These are phyloP conservation scores for Nemania sp. DNA, from an alignment of 2,329 filamentous ascomycete species.

Conservation along the genomic window DNA sequence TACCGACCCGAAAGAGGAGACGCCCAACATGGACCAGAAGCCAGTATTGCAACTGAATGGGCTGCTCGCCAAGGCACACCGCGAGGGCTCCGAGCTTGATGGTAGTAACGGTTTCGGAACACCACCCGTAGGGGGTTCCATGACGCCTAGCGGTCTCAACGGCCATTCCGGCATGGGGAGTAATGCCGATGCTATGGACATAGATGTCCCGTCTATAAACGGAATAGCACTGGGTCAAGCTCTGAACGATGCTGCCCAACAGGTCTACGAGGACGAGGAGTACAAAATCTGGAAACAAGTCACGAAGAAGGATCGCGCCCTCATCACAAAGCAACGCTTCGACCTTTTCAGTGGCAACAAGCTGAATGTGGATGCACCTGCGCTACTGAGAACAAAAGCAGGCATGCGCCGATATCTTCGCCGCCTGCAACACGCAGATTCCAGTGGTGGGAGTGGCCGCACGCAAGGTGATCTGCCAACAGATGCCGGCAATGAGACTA, in stretches of 20 bases:
- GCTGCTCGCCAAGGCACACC: conserved; percentile 58
- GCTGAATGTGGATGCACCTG: conserved; percentile 85
- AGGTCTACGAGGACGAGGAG: conserved; percentile 86
- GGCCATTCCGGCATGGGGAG: conserved; percentile 69
- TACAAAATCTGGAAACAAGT: conserved; percentile 99
- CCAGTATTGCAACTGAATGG: conserved; percentile 70
- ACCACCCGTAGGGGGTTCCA: conserved; percentile 72
- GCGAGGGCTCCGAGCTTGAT: conserved; percentile 81
- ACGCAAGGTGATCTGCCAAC: conserved; percentile 48
- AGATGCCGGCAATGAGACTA: conserved; percentile 52
- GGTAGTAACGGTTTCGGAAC: conserved; percentile 86
- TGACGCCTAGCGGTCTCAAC: conserved; percentile 74
- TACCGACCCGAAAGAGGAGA: conserved; percentile 74
- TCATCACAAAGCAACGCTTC: conserved; percentile 82
- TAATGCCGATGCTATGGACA: conserved; percentile 83
- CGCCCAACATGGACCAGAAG: conserved; percentile 75
- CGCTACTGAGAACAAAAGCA: conserved; percentile 79
- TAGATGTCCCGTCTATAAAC: conserved; percentile 75
- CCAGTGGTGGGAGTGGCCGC: conserved; percentile 46
- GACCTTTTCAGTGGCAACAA: conserved; percentile 83
- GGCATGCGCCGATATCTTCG: conserved; percentile 89
- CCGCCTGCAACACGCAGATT: conserved; percentile 71
- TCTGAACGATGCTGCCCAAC: conserved; percentile 69
- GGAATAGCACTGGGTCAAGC: conserved; percentile 66
- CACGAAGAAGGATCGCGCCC: conserved; percentile 91